Evolutionary conservation across 192 early-diverging fungal species (phyloP).

Genomic region (Radiomyces spectabilis): DNA sequence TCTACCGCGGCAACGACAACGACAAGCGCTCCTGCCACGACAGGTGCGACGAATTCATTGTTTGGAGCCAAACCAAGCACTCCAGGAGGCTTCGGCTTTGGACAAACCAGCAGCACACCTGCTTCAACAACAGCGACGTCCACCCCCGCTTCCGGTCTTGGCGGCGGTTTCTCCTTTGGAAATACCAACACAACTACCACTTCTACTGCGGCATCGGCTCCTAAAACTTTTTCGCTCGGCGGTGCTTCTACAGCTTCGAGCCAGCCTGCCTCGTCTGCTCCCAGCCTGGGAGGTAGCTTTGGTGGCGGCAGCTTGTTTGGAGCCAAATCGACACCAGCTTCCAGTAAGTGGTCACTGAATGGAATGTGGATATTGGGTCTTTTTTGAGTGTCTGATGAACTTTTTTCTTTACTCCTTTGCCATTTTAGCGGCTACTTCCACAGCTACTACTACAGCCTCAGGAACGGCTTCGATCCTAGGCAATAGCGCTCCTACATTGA

Average conservation of each 20-base stretch:
- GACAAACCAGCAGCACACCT: slow-evolving; percentile 11
- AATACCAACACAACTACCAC: not conserved
- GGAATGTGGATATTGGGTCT: not conserved
- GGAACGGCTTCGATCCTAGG: not conserved
- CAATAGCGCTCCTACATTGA: slow-evolving; percentile 4
- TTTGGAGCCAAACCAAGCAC: not conserved
- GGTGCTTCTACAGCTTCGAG: not conserved
- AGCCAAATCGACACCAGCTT: not conserved
- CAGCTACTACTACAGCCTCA: not conserved
- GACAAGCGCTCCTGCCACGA: slow-evolving; percentile 12
- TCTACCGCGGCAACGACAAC: slow-evolving; percentile 13
- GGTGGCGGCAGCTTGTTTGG: not conserved
- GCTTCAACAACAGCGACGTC: slow-evolving; percentile 28
- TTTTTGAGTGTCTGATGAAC: not conserved
- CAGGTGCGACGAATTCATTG: not conserved
- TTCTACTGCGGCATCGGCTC: slow-evolving; percentile 20
- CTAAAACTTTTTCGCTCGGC: not conserved
- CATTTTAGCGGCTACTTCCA: not conserved
- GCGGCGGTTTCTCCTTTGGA: slow-evolving; percentile 5
- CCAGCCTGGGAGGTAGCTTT: not conserved
- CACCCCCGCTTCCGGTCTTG: slow-evolving; percentile 1
- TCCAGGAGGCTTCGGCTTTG: not conserved
- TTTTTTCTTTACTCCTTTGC: not conserved
- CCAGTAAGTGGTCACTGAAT: too few relatives aligned
- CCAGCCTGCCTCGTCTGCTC: slow-evolving; percentile 17